These are phyloP conservation scores for Ophidiomyces ophidiicola DNA, from an alignment of 2,329 filamentous ascomycete species.

Conservation along the genomic window DNA sequence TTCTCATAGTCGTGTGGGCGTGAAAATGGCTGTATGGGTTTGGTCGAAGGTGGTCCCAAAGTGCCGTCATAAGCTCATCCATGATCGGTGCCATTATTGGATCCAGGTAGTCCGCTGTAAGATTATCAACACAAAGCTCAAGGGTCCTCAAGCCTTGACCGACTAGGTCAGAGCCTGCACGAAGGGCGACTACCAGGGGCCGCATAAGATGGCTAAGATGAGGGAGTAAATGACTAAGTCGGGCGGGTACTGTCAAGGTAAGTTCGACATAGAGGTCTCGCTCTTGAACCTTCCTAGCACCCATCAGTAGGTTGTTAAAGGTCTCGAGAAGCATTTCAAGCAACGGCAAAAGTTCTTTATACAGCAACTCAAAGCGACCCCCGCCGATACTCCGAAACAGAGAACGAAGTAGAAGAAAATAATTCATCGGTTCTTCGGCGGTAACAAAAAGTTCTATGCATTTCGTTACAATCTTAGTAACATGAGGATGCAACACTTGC, in stretches of 20 bases:
- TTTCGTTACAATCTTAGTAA: conserved; percentile 93
- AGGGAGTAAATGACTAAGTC: conserved; percentile 84
- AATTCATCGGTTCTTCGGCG: conserved; percentile 96
- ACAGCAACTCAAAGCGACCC: conserved; percentile 91
- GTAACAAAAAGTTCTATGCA: conserved; percentile 93
- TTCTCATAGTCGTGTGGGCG: conserved; percentile 93
- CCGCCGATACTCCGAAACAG: conserved; percentile 94
- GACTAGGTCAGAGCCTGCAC: conserved; percentile 84
- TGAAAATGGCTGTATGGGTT: conserved; percentile 96
- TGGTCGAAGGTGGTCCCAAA: conserved; percentile 90
- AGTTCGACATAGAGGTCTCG: conserved; percentile 94
- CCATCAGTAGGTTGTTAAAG: conserved; percentile 83
- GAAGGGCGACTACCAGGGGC: conserved; percentile 85
- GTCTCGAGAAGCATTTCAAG: conserved; percentile 97
- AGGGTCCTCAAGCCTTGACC: conserved; percentile 86
- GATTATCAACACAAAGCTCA: conserved; percentile 93
- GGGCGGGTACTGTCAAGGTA: conserved; percentile 86
- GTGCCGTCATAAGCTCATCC: conserved; percentile 92
- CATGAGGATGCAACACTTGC: conserved; percentile 84
- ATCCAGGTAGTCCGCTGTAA: conserved; percentile 94
- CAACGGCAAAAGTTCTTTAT: conserved; percentile 92
- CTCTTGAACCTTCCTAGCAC: conserved; percentile 78
- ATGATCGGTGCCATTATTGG: conserved; percentile 99
- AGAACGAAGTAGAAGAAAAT: conserved; percentile 83
- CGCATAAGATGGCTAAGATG: conserved; percentile 96